phyloP scores from a whole-genome alignment of 495 filamentous ascomycete genomes.

The Xylaria flabelliformis region DNA sequence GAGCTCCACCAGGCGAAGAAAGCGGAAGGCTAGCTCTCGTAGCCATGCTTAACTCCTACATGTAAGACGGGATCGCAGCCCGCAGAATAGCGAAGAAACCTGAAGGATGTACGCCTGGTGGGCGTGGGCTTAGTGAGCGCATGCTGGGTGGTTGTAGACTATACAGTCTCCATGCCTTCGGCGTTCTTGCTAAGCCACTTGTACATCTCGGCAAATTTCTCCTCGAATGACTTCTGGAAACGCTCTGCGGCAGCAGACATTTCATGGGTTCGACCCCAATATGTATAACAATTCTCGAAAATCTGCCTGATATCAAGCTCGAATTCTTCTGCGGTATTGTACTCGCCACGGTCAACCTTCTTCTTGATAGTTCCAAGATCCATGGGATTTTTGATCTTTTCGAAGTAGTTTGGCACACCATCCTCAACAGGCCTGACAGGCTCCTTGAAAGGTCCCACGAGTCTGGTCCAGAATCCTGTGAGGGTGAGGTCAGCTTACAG shows the following conservation, averaged over 20 bases:
- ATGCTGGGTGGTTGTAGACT: neutral
- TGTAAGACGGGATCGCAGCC: neutral
- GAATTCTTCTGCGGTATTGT: conserved; percentile 51
- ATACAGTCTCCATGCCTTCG: conserved; percentile 30
- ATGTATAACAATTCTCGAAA: conserved; percentile 56
- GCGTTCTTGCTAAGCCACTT: conserved; percentile 59
- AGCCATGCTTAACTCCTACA: neutral
- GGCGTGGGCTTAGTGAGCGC: neutral
- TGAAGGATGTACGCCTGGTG: neutral
- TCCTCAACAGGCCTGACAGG: conserved; percentile 53
- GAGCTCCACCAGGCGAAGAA: neutral
- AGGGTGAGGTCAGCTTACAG: conserved; percentile 14
- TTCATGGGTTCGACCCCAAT: conserved; percentile 49
- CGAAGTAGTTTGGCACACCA: conserved; percentile 56
- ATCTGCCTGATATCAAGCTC: conserved; percentile 56
- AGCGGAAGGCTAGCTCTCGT: neutral
- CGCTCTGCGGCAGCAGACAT: conserved; percentile 55
- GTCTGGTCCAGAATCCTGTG: conserved; percentile 63
- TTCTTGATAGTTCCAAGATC: conserved; percentile 56
- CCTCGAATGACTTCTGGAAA: conserved; percentile 58
- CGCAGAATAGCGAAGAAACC: neutral
- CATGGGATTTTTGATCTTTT: conserved; percentile 56
- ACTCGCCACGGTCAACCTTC: conserved; percentile 55
- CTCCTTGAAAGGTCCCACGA: conserved; percentile 58
- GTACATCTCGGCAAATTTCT: conserved; percentile 55